These are phyloP conservation scores for Phytophthora pisi DNA, from an alignment of 352 stramenopile species.

Conservation along the genomic window DNA sequence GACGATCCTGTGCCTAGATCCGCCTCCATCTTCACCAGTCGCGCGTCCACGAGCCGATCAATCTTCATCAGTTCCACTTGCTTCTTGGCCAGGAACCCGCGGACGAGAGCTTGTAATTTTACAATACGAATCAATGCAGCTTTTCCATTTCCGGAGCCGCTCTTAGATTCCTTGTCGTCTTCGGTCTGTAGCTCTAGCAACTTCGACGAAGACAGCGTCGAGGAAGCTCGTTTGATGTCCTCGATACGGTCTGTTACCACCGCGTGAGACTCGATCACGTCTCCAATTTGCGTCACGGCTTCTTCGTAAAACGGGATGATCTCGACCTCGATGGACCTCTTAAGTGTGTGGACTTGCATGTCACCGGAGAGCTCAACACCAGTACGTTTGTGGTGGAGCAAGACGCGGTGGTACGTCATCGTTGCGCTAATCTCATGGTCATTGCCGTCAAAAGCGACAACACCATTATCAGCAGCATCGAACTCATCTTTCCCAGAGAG, in stretches of 20 bases:
- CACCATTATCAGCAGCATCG: not conserved
- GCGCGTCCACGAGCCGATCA: slow-evolving; percentile 55
- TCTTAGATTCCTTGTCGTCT: slow-evolving; percentile 10
- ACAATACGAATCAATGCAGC: slow-evolving; percentile 29
- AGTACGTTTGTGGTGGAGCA: slow-evolving; percentile 34
- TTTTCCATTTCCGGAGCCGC: not conserved
- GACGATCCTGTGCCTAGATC: not conserved
- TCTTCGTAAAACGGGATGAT: slow-evolving; percentile 36
- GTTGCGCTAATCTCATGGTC: slow-evolving; percentile 11
- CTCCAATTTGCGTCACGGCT: slow-evolving; percentile 30
- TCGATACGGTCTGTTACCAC: slow-evolving; percentile 34
- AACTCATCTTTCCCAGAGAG: slow-evolving; percentile 41
- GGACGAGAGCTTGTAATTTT: slow-evolving; percentile 50
- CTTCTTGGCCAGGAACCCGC: slow-evolving; percentile 53
- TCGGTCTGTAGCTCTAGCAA: slow-evolving; percentile 3
- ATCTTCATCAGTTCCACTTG: slow-evolving; percentile 48
- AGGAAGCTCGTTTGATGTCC: slow-evolving; percentile 41
- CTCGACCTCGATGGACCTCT: slow-evolving; percentile 36
- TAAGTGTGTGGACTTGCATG: slow-evolving; percentile 28
- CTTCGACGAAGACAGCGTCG: slow-evolving; percentile 23
- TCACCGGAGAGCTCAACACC: slow-evolving; percentile 30
- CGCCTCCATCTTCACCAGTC: slow-evolving; percentile 39
- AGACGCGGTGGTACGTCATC: slow-evolving; percentile 44
- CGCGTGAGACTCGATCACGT: slow-evolving; percentile 46
- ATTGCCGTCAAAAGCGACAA: not conserved